These are phyloP conservation scores for Oropetium thomaeum DNA, from an alignment of 176 grass and related monocot genomes.

Conservation along the genomic window DNA sequence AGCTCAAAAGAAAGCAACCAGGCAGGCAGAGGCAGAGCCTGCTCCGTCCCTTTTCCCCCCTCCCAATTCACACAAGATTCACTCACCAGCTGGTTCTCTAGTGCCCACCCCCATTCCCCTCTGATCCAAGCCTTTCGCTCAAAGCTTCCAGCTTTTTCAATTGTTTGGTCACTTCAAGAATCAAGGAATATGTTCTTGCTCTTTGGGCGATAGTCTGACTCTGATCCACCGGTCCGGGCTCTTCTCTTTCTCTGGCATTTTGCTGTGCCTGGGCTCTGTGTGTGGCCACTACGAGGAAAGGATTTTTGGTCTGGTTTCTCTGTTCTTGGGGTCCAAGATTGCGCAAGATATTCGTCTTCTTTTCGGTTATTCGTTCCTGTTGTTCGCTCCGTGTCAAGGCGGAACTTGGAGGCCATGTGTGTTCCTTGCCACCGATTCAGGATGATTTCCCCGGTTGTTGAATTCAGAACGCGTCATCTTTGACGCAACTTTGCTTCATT, in stretches of 20 bases:
- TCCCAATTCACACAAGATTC: slow-evolving; percentile 53
- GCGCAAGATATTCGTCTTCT: slow-evolving; percentile 21
- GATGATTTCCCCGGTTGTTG: slow-evolving; percentile 36
- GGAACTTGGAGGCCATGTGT: slow-evolving; percentile 35
- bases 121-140: slow-evolving; percentile 57
- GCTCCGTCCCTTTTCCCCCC: slow-evolving; percentile 29
- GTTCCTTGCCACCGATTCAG: slow-evolving; percentile 31
- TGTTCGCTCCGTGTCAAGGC: slow-evolving; percentile 8
- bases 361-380: slow-evolving; percentile 19
- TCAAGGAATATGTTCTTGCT: slow-evolving; percentile 58
- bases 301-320: slow-evolving; percentile 32
- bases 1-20: slow-evolving; percentile 49
- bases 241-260: slow-evolving; percentile 33
- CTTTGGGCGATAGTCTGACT: slow-evolving; percentile 34
- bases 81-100: slow-evolving; percentile 40
- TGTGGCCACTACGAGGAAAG: slow-evolving; percentile 18
- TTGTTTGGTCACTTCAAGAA: slow-evolving; percentile 57
- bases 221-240: slow-evolving; percentile 28
- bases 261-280: slow-evolving; percentile 12
- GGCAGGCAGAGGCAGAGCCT: slow-evolving; percentile 25
- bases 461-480: slow-evolving; percentile 19
- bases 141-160: slow-evolving; percentile 49
- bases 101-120: slow-evolving; percentile 38
- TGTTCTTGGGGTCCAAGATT: slow-evolving; percentile 21
- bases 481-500: slow-evolving; percentile 27